These are phyloP conservation scores for Cyclotella sp. DNA, from an alignment of 108 stramenopile species.

Conservation along the genomic window DNA sequence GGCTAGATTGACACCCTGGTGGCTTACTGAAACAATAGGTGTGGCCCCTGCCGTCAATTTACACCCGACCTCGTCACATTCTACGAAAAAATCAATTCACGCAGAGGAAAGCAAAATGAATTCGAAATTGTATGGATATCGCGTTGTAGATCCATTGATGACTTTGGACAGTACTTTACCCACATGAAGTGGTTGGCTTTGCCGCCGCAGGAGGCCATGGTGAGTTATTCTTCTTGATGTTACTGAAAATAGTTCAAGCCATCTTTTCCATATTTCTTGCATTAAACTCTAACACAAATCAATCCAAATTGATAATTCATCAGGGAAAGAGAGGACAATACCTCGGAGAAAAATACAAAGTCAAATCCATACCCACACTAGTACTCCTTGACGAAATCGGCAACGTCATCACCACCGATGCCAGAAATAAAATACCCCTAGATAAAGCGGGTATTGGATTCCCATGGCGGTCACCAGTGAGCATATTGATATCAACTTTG, in stretches of 20 bases:
- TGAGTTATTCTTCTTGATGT: conserved; percentile 1
- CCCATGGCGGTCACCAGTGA: conserved; percentile 87
- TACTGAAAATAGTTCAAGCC: not conserved
- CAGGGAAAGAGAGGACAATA: conserved; percentile 72
- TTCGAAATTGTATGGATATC: conserved; percentile 92
- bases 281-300: not conserved
- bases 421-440: conserved; percentile 76
- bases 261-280: not conserved
- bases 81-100: conserved; percentile 84
- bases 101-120: conserved; percentile 76
- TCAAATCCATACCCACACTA: conserved; percentile 82
- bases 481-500: conserved; percentile 64
- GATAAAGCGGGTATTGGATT: conserved; percentile 90
- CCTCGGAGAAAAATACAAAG: conserved; percentile 77
- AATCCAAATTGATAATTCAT: not conserved
- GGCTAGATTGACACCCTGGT: too few species aligned
- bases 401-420: conserved; percentile 83
- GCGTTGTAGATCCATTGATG: conserved; percentile 80
- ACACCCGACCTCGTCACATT: conserved; percentile 90
- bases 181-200: conserved; percentile 91
- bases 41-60: conserved; percentile 90
- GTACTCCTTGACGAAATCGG: conserved; percentile 92
- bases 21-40: conserved; percentile 41
- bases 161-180: conserved; percentile 89
- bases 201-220: conserved; percentile 83